Conservation (phyloP, 345 rosid genomes). For the Linum tenue region DNA sequence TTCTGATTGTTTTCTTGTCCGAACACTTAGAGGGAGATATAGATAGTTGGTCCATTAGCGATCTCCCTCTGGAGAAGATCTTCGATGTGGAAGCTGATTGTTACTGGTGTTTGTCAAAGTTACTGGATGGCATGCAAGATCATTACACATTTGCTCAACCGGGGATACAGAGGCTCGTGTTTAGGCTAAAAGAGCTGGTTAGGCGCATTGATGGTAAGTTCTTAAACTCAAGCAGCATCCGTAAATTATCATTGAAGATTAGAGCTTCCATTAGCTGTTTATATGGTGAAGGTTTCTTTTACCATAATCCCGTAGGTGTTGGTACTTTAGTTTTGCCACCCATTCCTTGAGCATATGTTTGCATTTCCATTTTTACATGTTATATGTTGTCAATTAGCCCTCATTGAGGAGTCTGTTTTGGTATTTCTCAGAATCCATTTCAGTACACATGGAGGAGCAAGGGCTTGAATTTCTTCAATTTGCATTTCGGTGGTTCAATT, state of each 20-base stretch:
- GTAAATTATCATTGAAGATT: no score
- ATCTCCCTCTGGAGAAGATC: constrained; percentile 54
- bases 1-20: constrained; percentile 84
- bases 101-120: constrained; percentile 94
- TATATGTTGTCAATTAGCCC: background rate
- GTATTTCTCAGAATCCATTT: constrained; percentile 70
- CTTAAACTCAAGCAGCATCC: background rate
- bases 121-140: constrained; percentile 98
- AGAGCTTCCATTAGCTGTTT: no score
- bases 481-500: constrained; percentile 98
- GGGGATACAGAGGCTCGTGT: constrained; percentile 98
- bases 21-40: constrained; percentile 79
- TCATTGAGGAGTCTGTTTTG: background rate
- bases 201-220: constrained; percentile 87
- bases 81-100: constrained; percentile 91
- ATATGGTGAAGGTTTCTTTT: no score
- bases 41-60: constrained; percentile 65
- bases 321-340: no score
- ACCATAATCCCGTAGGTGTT: no score
- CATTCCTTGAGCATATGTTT: no score
- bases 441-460: constrained; percentile 90
- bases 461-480: constrained; percentile 97
- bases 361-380: no score
- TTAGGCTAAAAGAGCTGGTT: constrained; percentile 91
- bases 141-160: constrained; percentile 99